Conservation (phyloP, 2,329 filamentous ascomycete species). For the Colletotrichum cereale region DNA sequence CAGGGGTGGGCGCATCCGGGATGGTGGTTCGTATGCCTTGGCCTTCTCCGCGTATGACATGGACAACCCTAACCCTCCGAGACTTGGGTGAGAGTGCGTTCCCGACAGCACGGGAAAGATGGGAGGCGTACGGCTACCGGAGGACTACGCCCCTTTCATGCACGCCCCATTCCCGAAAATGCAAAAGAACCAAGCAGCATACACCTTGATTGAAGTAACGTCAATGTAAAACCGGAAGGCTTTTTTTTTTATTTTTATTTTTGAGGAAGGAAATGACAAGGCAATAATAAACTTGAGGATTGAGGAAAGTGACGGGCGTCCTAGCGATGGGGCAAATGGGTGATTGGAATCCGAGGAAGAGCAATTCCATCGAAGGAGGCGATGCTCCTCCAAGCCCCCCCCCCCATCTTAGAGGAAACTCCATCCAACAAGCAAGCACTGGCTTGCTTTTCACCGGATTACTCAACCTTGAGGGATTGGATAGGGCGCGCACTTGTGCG, state of each 20-base stretch:
- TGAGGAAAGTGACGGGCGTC: background rate
- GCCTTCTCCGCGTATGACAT: background rate
- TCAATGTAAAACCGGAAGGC: background rate
- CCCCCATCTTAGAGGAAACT: background rate
- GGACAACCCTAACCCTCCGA: background rate
- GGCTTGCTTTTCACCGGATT: background rate
- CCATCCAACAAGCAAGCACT: background rate
- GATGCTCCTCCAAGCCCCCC: constrained; percentile 8
- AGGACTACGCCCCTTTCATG: background rate
- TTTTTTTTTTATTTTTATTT: background rate
- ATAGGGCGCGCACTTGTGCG: background rate
- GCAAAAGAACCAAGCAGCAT: background rate
- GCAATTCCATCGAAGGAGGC: background rate
- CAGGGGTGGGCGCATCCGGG: background rate
- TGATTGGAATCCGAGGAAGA: constrained; percentile 6
- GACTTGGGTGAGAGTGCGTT: background rate
- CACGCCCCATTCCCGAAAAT: background rate
- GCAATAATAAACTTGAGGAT: background rate
- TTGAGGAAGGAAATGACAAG: background rate
- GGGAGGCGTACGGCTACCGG: background rate
- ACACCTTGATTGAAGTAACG: background rate
- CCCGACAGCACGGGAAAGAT: background rate
- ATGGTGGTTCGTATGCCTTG: background rate
- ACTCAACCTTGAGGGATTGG: background rate
- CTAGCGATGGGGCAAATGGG: background rate